Conservation (phyloP, 2,329 filamentous ascomycete genomes). For the Exophiala bonariae region DNA sequence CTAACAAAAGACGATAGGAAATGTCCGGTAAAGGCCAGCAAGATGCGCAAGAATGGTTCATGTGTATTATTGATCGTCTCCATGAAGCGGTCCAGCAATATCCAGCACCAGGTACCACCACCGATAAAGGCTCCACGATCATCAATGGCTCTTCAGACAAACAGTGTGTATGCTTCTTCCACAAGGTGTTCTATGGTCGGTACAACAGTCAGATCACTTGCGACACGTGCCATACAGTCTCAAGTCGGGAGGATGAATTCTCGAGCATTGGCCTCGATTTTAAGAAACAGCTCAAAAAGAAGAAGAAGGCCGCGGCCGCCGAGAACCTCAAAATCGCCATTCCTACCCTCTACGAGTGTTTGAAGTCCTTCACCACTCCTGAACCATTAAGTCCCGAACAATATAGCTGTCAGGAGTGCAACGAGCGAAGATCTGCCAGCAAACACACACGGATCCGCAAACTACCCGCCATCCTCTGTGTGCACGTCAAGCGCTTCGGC, state of each 20-base stretch:
- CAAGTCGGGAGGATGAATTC: slow-evolving; percentile 82
- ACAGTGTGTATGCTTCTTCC: slow-evolving; percentile 83
- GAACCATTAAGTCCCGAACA: slow-evolving; percentile 70
- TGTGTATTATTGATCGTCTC: slow-evolving; percentile 88
- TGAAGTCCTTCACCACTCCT: slow-evolving; percentile 82
- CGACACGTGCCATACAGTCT: slow-evolving; percentile 79
- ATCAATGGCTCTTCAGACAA: slow-evolving; percentile 26
- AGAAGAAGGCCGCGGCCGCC: slow-evolving; percentile 24
- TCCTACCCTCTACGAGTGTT: slow-evolving; percentile 68
- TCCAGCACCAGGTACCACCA: slow-evolving; percentile 57
- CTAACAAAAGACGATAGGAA: slow-evolving; percentile 46
- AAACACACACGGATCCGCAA: slow-evolving; percentile 83
- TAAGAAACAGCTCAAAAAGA: slow-evolving; percentile 65
- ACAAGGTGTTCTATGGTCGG: slow-evolving; percentile 92
- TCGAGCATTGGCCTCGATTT: slow-evolving; percentile 87
- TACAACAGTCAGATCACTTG: slow-evolving; percentile 89
- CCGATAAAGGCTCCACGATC: slow-evolving; percentile 51
- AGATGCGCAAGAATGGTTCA: slow-evolving; percentile 96
- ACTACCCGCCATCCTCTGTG: slow-evolving; percentile 82
- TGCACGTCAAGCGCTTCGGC: slow-evolving; percentile 72
- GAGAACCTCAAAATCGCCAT: slow-evolving; percentile 39
- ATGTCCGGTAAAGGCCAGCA: slow-evolving; percentile 91
- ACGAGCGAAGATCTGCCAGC: slow-evolving; percentile 68
- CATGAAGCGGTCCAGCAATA: slow-evolving; percentile 68
- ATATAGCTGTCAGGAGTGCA: slow-evolving; percentile 82